Evolutionary conservation across 306 rosid species (phyloP).

Genomic region (Argentina anserina): DNA sequence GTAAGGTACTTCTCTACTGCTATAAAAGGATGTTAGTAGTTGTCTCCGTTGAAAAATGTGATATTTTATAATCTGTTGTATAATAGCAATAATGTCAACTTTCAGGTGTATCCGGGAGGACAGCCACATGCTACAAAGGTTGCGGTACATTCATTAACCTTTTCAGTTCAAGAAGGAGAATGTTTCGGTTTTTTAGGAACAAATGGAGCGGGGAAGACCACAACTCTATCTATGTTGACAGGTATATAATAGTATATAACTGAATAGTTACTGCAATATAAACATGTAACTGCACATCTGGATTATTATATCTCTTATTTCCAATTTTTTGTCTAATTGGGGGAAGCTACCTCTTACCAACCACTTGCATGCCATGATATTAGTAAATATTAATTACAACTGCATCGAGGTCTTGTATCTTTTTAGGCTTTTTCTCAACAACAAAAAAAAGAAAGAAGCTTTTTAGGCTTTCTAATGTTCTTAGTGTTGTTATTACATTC

Average conservation of each 20-base stretch:
- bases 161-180: constrained; percentile 93
- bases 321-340: not conserved
- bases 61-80: constrained; percentile 9
- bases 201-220: constrained; percentile 97
- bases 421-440: not conserved
- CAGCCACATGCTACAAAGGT: constrained; percentile 52
- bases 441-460: too few species aligned
- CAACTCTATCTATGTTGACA: constrained; percentile 86
- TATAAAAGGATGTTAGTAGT: constrained; percentile 22
- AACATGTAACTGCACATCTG: not conserved
- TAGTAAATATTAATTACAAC: not conserved
- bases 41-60: constrained; percentile 9
- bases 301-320: not conserved
- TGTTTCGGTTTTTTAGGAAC: constrained; percentile 97
- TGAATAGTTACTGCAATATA: not conserved
- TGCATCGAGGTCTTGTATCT: not conserved
- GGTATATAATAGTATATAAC: constrained; percentile 37
- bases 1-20: constrained; percentile 55
- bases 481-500: too few species aligned
- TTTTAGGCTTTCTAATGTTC: not conserved
- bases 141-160: constrained; percentile 85
- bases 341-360: not conserved
- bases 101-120: constrained; percentile 75
- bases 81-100: constrained; percentile 18
- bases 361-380: not conserved